These are phyloP conservation scores for Byssochlamys sp. DNA, from an alignment of 2,329 filamentous ascomycete species.

Conservation along the genomic window DNA sequence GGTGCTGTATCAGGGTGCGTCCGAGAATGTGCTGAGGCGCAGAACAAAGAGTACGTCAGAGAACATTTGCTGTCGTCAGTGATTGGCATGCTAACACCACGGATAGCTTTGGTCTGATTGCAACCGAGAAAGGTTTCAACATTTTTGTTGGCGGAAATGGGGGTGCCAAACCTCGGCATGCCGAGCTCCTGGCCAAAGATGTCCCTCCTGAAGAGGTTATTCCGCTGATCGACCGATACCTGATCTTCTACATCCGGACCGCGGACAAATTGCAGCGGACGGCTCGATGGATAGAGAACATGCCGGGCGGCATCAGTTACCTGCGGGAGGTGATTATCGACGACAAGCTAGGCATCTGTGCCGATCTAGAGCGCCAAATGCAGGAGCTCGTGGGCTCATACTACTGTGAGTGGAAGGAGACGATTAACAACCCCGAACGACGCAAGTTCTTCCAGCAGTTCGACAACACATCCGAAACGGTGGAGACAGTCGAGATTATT, in stretches of 20 bases:
- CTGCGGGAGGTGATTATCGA: conserved; percentile 72
- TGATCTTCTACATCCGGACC: conserved; percentile 89
- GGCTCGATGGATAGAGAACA: conserved; percentile 73
- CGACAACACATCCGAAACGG: conserved; percentile 65
- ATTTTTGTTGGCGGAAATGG: conserved; percentile 85
- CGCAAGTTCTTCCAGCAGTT: conserved; percentile 70
- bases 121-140: conserved; percentile 87
- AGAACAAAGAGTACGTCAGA: conserved; percentile 67
- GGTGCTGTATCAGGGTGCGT: conserved; percentile 83
- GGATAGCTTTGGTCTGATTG: conserved; percentile 71
- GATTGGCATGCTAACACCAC: neutral
- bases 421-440: conserved; percentile 58
- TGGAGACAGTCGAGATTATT: conserved; percentile 61
- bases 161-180: conserved; percentile 72
- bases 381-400: conserved; percentile 69
- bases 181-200: conserved; percentile 75
- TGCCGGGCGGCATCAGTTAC: conserved; percentile 76
- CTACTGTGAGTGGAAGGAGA: conserved; percentile 89
- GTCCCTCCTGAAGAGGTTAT: conserved; percentile 74
- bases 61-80: neutral
- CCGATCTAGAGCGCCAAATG: conserved; percentile 80
- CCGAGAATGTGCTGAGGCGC: conserved; percentile 84
- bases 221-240: conserved; percentile 74
- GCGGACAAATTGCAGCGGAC: conserved; percentile 84
- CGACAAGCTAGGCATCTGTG: conserved; percentile 76